These are phyloP conservation scores for Ogataea methanolica DNA, from an alignment of 805 yeast genomes.

Conservation along the genomic window DNA sequence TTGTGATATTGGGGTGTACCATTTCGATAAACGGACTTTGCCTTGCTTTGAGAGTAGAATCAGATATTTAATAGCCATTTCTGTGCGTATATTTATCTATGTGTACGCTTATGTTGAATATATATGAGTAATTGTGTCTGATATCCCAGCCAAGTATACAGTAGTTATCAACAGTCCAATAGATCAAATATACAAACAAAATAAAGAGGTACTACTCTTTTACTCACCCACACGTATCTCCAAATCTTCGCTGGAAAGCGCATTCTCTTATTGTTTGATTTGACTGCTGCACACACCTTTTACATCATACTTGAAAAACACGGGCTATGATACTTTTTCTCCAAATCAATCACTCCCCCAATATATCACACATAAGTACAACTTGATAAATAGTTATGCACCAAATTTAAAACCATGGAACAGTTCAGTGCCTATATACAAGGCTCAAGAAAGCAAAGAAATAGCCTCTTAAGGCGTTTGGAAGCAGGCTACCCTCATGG, in stretches of 20 bases:
- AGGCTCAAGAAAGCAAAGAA: slow-evolving; percentile 12
- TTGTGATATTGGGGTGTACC: slow-evolving; percentile 83
- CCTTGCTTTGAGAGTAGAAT: slow-evolving; percentile 91
- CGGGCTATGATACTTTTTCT: not conserved
- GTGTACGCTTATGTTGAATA: not conserved
- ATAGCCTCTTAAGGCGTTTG: slow-evolving; percentile 7
- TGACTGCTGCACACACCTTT: too few relatives aligned
- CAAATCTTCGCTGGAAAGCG: too few relatives aligned
- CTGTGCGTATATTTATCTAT: not conserved
- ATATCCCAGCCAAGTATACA: not conserved
- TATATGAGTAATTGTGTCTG: not conserved
- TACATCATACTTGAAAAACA: too few relatives aligned
- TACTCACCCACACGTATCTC: too few relatives aligned
- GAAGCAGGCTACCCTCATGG: slow-evolving; percentile 2
- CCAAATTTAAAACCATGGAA: slow-evolving; percentile 8
- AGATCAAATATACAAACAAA: too few relatives aligned
- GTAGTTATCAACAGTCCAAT: too few relatives aligned
- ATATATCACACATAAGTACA: not conserved
- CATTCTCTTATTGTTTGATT: too few relatives aligned
- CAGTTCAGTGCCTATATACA: slow-evolving; percentile 13
- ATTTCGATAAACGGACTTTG: slow-evolving; percentile 85
- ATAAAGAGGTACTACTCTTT: too few relatives aligned
- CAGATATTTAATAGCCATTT: slow-evolving; percentile 75
- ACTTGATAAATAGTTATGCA: not conserved
- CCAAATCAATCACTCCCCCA: not conserved